Evolutionary conservation across 768 basidiomycete genomes (phyloP).

Genomic region (Coprinopsis marcescibilis): DNA sequence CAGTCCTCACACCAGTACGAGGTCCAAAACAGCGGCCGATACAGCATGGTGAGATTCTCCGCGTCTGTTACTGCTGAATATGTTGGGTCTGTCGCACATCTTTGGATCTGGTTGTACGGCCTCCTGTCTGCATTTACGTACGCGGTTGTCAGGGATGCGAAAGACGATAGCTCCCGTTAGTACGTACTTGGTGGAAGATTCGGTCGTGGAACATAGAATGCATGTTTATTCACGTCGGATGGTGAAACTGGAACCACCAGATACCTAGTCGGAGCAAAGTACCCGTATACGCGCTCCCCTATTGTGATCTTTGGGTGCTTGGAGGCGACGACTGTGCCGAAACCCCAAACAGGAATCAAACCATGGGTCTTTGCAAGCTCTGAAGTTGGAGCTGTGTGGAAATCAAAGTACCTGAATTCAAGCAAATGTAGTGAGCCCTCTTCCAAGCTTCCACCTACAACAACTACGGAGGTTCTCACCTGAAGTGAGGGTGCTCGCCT

Average conservation of each 20-base stretch:
- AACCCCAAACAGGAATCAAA: conserved; percentile 69
- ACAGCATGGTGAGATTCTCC: conserved; percentile 68
- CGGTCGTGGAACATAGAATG: conserved; percentile 54
- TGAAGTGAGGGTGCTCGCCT: conserved; percentile 44
- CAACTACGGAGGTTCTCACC: conserved; percentile 22
- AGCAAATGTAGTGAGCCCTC: neutral
- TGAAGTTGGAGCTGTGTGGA: conserved; percentile 43
- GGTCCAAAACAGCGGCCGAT: conserved; percentile 70
- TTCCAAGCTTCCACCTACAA: neutral
- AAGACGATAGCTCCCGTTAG: neutral
- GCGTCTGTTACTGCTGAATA: conserved; percentile 40
- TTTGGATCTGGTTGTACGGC: conserved; percentile 63
- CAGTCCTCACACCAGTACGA: conserved; percentile 74
- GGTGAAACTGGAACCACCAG: conserved; percentile 48
- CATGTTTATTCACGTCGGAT: conserved; percentile 44
- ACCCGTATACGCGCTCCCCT: conserved; percentile 63
- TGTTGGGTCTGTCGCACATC: conserved; percentile 51
- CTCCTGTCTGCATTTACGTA: conserved; percentile 41
- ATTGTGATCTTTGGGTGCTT: conserved; percentile 38
- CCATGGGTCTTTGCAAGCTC: conserved; percentile 45
- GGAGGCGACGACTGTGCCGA: conserved; percentile 51
- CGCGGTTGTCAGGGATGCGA: conserved; percentile 10
- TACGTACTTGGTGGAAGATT: conserved; percentile 53
- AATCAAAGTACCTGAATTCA: conserved; percentile 58
- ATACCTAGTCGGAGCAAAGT: conserved; percentile 54